phyloP scores from a whole-genome alignment of 2,329 filamentous ascomycete genomes.

The Cercospora beticola region DNA sequence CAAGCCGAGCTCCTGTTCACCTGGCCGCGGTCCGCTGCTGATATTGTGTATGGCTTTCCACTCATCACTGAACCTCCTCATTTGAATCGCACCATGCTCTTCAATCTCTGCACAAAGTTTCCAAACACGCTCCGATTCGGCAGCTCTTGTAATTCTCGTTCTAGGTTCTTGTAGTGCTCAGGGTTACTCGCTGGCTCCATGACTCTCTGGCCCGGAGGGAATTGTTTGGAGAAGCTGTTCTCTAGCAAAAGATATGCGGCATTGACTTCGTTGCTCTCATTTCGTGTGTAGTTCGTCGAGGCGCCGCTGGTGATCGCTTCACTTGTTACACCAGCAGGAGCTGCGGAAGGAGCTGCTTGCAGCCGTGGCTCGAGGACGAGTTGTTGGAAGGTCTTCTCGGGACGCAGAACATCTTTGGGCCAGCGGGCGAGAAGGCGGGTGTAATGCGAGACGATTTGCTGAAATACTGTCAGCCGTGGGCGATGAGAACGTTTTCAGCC shows the following conservation, averaged over 20 bases:
- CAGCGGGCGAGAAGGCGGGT: slow-evolving; percentile 50
- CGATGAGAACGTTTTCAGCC: not conserved
- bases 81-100: slow-evolving; percentile 49
- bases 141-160: slow-evolving; percentile 55
- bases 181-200: slow-evolving; percentile 53
- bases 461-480: not conserved
- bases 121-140: slow-evolving; percentile 51
- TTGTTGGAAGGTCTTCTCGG: slow-evolving; percentile 48
- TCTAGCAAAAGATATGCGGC: slow-evolving; percentile 62
- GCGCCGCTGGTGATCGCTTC: not conserved
- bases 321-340: slow-evolving; percentile 16
- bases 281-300: slow-evolving; percentile 4
- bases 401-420: slow-evolving; percentile 53
- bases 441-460: slow-evolving; percentile 48
- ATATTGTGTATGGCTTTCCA: not conserved
- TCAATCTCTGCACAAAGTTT: slow-evolving; percentile 48
- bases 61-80: slow-evolving; percentile 27
- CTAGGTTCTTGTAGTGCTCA: slow-evolving; percentile 53
- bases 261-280: slow-evolving; percentile 53
- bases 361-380: slow-evolving; percentile 46
- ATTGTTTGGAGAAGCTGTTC: slow-evolving; percentile 55
- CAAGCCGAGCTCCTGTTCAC: not conserved
- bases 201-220: slow-evolving; percentile 48
- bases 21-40: not conserved
- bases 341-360: slow-evolving; percentile 31